A percentile compares a stretch with the other conserved stretches of the same genome.
Evolutionary conservation across 2,329 filamentous ascomycete genomes (phyloP).

Genomic region (Tolypocladium album): DNA sequence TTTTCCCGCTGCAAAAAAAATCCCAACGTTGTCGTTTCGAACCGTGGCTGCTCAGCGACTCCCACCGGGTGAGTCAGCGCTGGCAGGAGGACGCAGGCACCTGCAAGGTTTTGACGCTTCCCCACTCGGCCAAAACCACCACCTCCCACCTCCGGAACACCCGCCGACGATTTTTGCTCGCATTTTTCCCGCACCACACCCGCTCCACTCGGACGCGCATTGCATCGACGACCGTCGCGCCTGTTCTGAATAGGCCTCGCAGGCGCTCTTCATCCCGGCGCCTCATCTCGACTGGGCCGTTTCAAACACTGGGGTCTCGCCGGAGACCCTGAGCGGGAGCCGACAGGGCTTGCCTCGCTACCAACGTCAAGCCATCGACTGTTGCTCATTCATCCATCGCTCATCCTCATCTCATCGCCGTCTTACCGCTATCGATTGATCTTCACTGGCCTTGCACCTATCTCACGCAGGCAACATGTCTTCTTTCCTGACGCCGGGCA

Average conservation of each 20-base stretch:
- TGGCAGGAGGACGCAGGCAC: background rate
- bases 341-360: background rate
- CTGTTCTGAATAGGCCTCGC: background rate
- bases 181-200: background rate
- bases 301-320: background rate
- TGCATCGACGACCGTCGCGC: background rate
- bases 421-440: background rate
- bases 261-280: background rate
- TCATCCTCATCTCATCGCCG: background rate
- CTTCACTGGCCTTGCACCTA: no score
- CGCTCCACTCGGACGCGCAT: background rate
- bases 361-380: background rate
- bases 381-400: background rate
- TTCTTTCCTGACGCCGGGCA: slow-evolving; percentile 32
- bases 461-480: slow-evolving; percentile 25
- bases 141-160: background rate
- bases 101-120: background rate
- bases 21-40: background rate
- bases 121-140: background rate
- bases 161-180: background rate
- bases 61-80: background rate
- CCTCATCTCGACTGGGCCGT: background rate
- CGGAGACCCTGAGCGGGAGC: background rate
- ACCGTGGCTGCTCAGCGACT: background rate
- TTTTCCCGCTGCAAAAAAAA: background rate